phyloP scores from a whole-genome alignment of 2,329 filamentous ascomycete genomes.

The Alternaria sp. region DNA sequence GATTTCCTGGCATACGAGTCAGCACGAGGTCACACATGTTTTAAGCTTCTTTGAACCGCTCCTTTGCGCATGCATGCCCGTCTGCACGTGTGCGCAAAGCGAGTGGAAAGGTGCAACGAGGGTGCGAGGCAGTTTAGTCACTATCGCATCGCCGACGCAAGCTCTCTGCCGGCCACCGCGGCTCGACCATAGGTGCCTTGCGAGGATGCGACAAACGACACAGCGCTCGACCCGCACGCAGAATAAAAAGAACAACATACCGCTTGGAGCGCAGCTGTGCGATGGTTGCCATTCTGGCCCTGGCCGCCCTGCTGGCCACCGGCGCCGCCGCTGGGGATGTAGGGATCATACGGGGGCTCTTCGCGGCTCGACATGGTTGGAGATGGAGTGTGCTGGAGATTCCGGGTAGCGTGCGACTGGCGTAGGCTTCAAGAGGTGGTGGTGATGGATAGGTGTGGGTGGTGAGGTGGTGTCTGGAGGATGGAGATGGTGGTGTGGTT shows the following conservation, averaged over 20 bases:
- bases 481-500: conserved; percentile 28
- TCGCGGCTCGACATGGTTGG: conserved; percentile 57
- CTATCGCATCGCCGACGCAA: conserved; percentile 18
- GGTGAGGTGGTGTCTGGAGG: conserved; percentile 31
- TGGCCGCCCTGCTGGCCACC: conserved; percentile 54
- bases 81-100: neutral
- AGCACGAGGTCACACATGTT: conserved; percentile 12
- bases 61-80: neutral
- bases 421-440: conserved; percentile 19
- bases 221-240: conserved; percentile 2
- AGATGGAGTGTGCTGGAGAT: conserved; percentile 5
- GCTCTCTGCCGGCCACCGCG: conserved; percentile 14
- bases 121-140: neutral
- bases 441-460: conserved; percentile 25
- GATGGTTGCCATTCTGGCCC: conserved; percentile 63
- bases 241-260: conserved; percentile 57
- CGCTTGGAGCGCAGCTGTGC: conserved; percentile 79
- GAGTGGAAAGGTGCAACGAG: neutral
- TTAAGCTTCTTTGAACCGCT: neutral
- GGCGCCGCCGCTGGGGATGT: conserved; percentile 75
- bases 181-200: conserved; percentile 3
- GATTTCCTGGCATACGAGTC: conserved; percentile 74
- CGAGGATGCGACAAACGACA: conserved; percentile 3
- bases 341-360: conserved; percentile 78
- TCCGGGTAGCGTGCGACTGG: conserved; percentile 23